Evolutionary conservation across 116 monocot species (phyloP).

Genomic region (Posidonia oceanica): DNA sequence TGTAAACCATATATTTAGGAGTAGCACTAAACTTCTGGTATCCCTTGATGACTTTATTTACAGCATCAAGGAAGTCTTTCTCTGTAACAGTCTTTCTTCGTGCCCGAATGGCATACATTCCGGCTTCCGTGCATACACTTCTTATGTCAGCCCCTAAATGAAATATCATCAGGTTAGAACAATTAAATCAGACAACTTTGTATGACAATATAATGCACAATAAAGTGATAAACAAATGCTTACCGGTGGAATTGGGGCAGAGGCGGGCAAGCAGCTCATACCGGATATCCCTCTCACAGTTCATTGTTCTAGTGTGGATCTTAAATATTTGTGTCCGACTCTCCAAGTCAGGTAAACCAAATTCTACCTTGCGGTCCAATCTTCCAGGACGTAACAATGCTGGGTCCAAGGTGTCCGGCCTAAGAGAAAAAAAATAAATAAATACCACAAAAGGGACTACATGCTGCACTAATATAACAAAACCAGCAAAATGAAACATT

Average conservation of each 20-base stretch:
- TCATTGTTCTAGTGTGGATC: conserved; percentile 92
- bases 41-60: conserved; percentile 99
- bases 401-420: conserved; percentile 91
- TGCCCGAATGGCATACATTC: conserved; percentile 87
- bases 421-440: conserved; percentile 5
- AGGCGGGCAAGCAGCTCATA: conserved; percentile 92
- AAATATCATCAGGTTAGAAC: background rate
- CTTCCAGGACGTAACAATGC: conserved; percentile 86
- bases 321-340: conserved; percentile 93
- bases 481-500: no score
- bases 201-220: background rate
- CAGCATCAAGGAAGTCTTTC: conserved; percentile 91
- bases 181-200: background rate
- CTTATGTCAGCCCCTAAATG: conserved; percentile 70
- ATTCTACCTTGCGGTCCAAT: conserved; percentile 86
- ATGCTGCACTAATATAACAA: background rate
- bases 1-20: conserved; percentile 96
- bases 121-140: conserved; percentile 95
- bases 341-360: conserved; percentile 85
- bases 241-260: conserved; percentile 93
- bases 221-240: background rate
- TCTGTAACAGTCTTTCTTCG: conserved; percentile 94
- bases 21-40: conserved; percentile 97
- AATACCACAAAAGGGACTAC: background rate
- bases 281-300: conserved; percentile 80